Conservation (phyloP, 2,329 filamentous ascomycete genomes). For the Ceratocystis alfenasii region DNA sequence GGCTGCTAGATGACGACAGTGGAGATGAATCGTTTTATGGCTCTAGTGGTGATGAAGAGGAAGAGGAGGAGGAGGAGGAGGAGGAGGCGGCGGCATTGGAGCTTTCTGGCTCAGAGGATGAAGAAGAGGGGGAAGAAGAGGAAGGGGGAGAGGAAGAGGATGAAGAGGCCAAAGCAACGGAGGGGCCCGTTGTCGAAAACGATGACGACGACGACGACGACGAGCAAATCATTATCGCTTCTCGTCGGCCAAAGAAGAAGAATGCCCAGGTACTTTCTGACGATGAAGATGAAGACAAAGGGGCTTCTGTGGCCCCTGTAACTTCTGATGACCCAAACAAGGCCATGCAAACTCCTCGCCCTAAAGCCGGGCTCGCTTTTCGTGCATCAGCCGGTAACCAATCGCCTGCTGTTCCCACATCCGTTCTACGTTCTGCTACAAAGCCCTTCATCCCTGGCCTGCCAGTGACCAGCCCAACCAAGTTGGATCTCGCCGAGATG, state of each 20-base stretch:
- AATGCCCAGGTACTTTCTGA: constrained; percentile 48
- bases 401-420: constrained; percentile 44
- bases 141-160: constrained; percentile 29
- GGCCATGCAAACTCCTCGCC: constrained; percentile 36
- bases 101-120: constrained; percentile 37
- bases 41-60: constrained; percentile 31
- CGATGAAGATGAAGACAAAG: constrained; percentile 46
- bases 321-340: constrained; percentile 19
- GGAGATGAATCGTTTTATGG: constrained; percentile 42
- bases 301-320: background rate
- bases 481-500: constrained; percentile 73
- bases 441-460: constrained; percentile 60
- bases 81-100: constrained; percentile 31
- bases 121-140: constrained; percentile 30
- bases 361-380: constrained; percentile 31
- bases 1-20: constrained; percentile 45
- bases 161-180: constrained; percentile 26
- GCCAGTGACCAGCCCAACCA: constrained; percentile 47
- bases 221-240: constrained; percentile 33
- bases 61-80: constrained; percentile 29
- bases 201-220: constrained; percentile 35
- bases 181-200: constrained; percentile 30
- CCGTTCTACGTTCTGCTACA: constrained; percentile 54
- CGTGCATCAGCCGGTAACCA: constrained; percentile 32
- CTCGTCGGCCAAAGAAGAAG: constrained; percentile 42